A percentile compares a stretch with the other conserved stretches of the same genome.
phyloP scores from a whole-genome alignment of 2,329 filamentous ascomycete genomes.

The Apiospora phragmitis region DNA sequence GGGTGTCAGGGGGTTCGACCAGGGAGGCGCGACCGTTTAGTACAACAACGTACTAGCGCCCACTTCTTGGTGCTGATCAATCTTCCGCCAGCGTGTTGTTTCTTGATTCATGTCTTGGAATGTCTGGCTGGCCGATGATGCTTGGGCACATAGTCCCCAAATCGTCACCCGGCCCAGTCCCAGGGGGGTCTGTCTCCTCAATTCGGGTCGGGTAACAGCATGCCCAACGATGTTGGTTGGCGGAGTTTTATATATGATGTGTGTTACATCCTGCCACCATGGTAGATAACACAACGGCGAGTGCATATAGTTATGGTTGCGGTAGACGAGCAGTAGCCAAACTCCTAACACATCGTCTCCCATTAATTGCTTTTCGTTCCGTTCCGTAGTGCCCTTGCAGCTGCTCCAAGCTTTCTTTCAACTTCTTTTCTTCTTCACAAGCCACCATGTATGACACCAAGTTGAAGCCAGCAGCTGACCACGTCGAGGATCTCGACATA shows the following conservation, averaged over 20 bases:
- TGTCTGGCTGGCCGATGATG: not conserved
- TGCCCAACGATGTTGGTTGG: not conserved
- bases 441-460: not conserved
- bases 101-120: not conserved
- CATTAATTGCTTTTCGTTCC: not conserved
- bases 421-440: not conserved
- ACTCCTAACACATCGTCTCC: not conserved
- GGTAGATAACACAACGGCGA: not conserved
- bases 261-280: not conserved
- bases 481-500: conserved; percentile 7
- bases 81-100: not conserved
- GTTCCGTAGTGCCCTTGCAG: not conserved
- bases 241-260: not conserved
- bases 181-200: not conserved
- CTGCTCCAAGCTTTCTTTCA: too few relatives aligned
- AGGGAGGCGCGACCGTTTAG: not conserved
- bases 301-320: not conserved
- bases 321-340: not conserved
- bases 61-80: not conserved
- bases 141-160: not conserved
- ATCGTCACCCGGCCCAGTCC: not conserved
- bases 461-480: not conserved
- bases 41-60: not conserved
- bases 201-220: not conserved
- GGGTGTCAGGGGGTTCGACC: not conserved